Evolutionary conservation across 1,284 basidiomycete genomes (phyloP), one percentile per base, ranked within the genome.

Genomic region (Vanrija sp.): DNA sequence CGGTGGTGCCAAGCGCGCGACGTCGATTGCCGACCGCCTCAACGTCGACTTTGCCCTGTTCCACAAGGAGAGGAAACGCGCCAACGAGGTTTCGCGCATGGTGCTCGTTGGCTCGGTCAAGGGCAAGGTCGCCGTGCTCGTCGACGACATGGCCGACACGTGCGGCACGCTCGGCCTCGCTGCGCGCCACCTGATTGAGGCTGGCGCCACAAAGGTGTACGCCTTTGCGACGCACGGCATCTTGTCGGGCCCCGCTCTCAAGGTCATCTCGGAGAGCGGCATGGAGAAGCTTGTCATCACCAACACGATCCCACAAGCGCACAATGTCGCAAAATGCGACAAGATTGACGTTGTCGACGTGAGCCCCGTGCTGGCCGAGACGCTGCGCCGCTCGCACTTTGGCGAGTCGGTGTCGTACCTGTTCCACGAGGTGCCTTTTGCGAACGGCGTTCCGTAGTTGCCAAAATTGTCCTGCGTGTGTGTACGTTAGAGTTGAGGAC

Each of bases 91-190:
- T 19, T 97, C 94, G 48, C 86, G 96, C 55, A 99, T 99, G 96
- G 86, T 98, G 45, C 85, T 99, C 48, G 96, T 99, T 56, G 96
- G 96, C 6, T 85, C 88, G 66, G 94, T 95, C 61, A 85, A 85
- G 67, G 92, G 86, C 75, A 98, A 98, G 79, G 83, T 87, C 41
- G 96, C 95, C 53, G 91, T 99, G 60, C 82, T 99, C n/a, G 94
- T 98, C 48, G 96, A 98, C 81, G 96, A 99, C 79, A 99, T 99
- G 96, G 93, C 96, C 48, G 96, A 99, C 77, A 98, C 96, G 41
- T 99, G 96, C 72, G 96, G 96, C 41, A 99, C 96, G 54, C 83
- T 99, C 51, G 93, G 91, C 64, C 82, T 97, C 38, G 96, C 96
- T 2, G 89, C 96, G 4, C 80, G 84, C 61, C 89, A 95, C 66